A percentile compares a stretch with the other conserved stretches of the same genome.
Conservation (phyloP, 331 rosid species). For the Rosa hybrid region DNA sequence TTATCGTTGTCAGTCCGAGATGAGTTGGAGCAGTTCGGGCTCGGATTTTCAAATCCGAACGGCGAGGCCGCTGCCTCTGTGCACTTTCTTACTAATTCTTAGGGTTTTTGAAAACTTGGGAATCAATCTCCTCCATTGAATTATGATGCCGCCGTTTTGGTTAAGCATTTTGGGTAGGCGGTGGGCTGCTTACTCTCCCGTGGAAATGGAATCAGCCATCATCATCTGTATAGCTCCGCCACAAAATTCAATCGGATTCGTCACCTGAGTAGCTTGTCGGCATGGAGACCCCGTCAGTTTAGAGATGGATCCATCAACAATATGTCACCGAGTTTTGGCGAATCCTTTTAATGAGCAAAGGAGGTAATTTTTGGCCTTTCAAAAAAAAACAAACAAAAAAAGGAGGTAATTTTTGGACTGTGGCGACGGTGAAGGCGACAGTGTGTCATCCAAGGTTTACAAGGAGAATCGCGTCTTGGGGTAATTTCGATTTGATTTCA, state of each 20-base stretch:
- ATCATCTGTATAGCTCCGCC: slow-evolving; percentile 24
- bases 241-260: slow-evolving; percentile 40
- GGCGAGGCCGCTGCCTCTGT: too few species aligned
- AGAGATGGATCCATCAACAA: slow-evolving; percentile 23
- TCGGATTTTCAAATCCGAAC: too few species aligned
- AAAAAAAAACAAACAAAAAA: not conserved
- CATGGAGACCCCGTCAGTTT: slow-evolving; percentile 30
- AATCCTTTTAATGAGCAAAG: slow-evolving; percentile 35
- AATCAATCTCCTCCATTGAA: not conserved
- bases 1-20: too few species aligned
- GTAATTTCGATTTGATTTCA: slow-evolving; percentile 33
- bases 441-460: slow-evolving; percentile 61
- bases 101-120: not conserved
- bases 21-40: too few species aligned
- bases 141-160: slow-evolving; percentile 68
- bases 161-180: slow-evolving; percentile 48
- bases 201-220: slow-evolving; percentile 16
- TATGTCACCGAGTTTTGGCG: slow-evolving; percentile 13
- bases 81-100: not conserved
- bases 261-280: slow-evolving; percentile 32
- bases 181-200: slow-evolving; percentile 50
- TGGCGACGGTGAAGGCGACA: slow-evolving; percentile 84
- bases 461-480: slow-evolving; percentile 88
- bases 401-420: slow-evolving; percentile 72
- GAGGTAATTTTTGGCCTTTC: slow-evolving; percentile 57